Evolutionary conservation across 78 protist species (phyloP).

Genomic region (Emiliania huxleyi): DNA sequence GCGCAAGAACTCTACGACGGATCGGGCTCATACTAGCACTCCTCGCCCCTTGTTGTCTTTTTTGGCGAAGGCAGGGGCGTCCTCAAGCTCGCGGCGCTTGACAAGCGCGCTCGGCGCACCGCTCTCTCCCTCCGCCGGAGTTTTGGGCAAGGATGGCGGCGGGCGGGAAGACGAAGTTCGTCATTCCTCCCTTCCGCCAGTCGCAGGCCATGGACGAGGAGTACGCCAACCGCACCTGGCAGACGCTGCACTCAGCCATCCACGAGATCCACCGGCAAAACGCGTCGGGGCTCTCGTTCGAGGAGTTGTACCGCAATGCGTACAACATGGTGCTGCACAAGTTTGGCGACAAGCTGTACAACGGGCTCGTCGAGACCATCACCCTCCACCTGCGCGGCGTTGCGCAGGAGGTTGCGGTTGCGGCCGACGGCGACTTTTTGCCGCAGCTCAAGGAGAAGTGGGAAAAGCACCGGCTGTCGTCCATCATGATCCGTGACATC

Average conservation of each 20-base stretch:
- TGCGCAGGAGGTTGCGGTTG: conserved; percentile 32
- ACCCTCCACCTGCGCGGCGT: conserved; percentile 59
- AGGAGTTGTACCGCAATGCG: conserved; percentile 84
- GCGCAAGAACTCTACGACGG: too few species aligned
- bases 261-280: conserved; percentile 73
- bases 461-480: conserved; percentile 74
- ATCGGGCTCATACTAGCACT: too few species aligned
- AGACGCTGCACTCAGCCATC: conserved; percentile 67
- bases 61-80: too few species aligned
- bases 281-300: conserved; percentile 80
- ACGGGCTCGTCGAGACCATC: conserved; percentile 62
- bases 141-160: too few species aligned
- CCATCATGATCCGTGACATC: conserved; percentile 87
- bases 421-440: conserved; percentile 67
- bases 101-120: too few species aligned
- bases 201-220: not conserved
- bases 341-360: conserved; percentile 77
- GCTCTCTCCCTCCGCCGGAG: too few species aligned
- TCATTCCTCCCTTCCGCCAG: not conserved
- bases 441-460: conserved; percentile 56
- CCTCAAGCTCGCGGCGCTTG: too few species aligned
- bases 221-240: conserved; percentile 64
- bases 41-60: too few species aligned
- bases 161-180: not conserved
- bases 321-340: conserved; percentile 88